Evolutionary conservation across 2,329 filamentous ascomycete species (phyloP), one percentile per base, ranked within the genome.

Genomic region (Trichoderma lentiforme): DNA sequence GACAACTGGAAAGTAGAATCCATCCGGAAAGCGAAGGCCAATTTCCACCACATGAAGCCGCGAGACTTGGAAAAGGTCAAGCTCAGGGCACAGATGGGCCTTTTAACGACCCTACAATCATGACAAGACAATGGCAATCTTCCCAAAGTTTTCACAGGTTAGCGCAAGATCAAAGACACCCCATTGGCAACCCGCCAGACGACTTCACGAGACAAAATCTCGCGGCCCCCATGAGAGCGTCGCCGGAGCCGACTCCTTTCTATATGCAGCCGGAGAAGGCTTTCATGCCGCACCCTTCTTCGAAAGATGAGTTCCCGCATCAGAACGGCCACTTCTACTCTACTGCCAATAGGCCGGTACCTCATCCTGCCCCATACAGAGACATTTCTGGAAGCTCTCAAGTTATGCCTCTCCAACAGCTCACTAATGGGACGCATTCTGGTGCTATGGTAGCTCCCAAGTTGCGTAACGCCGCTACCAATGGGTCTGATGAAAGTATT

Each of bases 241-340:
- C 28, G 28, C n/a, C 32, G 9, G 57, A 60, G 15, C 61, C 39
- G 15, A 21, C 32, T 21, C 53, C 66, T 43, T 66, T 70, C 60
- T 70, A 65, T 61, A 62, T 70, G 60, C 66, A 66, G 34, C 71
- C 66, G n/a, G 61, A 72, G 32, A 62, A 72, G 30, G 53, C 18
- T 11, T 63, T 65, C 32, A 18, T 56, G 8, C 66, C 58, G 18
- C 60, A 26, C 14, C 66, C 32, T 61, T 32, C 60, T 28, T 36
- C n/a, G 30, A 15, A 61, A 18, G 21, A 47, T 26, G 47, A 21
- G 6, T 9, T 70, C 18, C 32, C 65, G 34, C n/a, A 30, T 53
- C 71, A 66, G 15, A 62, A 32, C 7, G 14, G 63, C 18, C 62
- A 51, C 4, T 51, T 56, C 26, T 30, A 56, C 24, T 24, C 60